Percentiles rank a stretch among this genome's conserved stretches.
Conservation (phyloP, 176 grass and related monocot species). For the Aegilops sharonensis region DNA sequence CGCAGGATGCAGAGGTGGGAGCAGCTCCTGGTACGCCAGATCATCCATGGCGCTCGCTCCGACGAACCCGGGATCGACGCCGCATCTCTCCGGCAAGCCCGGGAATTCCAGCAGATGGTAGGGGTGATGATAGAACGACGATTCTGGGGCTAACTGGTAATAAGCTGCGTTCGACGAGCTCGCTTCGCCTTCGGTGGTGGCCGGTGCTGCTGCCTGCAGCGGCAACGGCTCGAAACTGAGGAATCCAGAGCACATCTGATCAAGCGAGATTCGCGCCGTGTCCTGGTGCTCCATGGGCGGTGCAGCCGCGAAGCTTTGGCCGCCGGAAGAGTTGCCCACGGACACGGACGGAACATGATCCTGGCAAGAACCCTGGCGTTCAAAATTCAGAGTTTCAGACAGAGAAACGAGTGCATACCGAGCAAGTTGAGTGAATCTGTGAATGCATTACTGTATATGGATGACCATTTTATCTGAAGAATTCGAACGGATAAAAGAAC, state of each 20-base stretch:
- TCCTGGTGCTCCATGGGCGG: constrained; percentile 16
- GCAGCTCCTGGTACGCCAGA: constrained; percentile 26
- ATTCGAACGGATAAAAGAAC: neutral
- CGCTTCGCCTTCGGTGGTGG: neutral
- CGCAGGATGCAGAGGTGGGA: constrained; percentile 7
- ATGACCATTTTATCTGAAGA: neutral
- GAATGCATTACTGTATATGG: neutral
- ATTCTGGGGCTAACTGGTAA: neutral
- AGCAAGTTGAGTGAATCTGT: neutral
- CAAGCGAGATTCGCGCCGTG: neutral
- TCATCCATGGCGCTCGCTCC: neutral
- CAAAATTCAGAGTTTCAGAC: neutral
- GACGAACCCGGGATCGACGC: constrained; percentile 3
- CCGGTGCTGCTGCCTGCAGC: neutral
- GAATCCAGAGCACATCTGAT: neutral
- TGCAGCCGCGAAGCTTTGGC: neutral
- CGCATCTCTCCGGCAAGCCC: neutral
- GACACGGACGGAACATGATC: constrained; percentile 26
- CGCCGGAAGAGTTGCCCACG: constrained; percentile 5
- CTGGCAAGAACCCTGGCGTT: constrained; percentile 11
- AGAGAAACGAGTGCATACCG: neutral
- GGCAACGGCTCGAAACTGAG: constrained; percentile 27
- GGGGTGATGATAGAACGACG: constrained; percentile 13
- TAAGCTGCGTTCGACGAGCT: constrained; percentile 30
- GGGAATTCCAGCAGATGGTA: constrained; percentile 38